A percentile compares a stretch with the other conserved stretches of the same genome.
phyloP scores from a whole-genome alignment of 1,284 basidiomycete genomes.

The Naganishia sp. region DNA sequence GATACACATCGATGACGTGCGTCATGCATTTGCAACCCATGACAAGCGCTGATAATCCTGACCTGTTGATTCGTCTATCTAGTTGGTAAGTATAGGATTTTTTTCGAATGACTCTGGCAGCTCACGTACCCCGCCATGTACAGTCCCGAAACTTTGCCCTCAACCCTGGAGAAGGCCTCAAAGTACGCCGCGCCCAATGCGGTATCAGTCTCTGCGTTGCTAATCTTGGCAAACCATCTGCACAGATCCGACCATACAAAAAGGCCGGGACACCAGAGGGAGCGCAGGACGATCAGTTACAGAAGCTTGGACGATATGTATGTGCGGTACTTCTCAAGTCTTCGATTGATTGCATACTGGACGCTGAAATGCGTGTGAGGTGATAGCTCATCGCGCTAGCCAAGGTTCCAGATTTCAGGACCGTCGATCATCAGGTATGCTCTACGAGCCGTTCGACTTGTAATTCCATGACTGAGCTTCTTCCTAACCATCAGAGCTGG shows the following conservation, averaged over 20 bases:
- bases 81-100: constrained; percentile 6
- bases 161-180: constrained; percentile 79
- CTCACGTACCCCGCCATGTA: not conserved
- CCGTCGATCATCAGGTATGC: constrained; percentile 45
- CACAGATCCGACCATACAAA: constrained; percentile 71
- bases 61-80: not conserved
- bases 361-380: not conserved
- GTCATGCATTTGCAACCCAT: constrained; percentile 46
- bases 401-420: constrained; percentile 44
- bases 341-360: not conserved
- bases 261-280: constrained; percentile 66
- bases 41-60: not conserved
- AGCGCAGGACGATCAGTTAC: constrained; percentile 66
- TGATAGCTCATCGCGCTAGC: constrained; percentile 42
- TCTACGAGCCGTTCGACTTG: not conserved
- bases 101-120: not conserved
- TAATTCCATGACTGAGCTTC: not conserved
- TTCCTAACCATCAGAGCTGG: not conserved
- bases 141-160: constrained; percentile 81
- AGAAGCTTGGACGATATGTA: constrained; percentile 64
- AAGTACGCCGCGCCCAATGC: constrained; percentile 46
- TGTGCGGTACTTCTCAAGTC: constrained; percentile 28
- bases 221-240: no score
- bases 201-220: no score
- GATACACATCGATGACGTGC: constrained; percentile 81